phyloP scores from a whole-genome alignment of 73 alveolate species.

The Paramecium caudatum region DNA sequence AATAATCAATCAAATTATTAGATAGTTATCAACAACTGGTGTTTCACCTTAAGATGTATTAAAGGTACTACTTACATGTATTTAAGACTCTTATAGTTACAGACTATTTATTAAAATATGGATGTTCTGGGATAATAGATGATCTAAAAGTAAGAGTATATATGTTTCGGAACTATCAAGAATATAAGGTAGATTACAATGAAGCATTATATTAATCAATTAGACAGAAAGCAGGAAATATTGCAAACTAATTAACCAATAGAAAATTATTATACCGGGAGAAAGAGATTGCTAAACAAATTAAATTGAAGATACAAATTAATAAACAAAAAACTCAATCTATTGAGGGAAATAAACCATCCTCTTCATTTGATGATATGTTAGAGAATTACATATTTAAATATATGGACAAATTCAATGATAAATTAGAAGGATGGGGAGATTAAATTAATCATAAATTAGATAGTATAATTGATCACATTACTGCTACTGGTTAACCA shows the following conservation, averaged over 20 bases:
- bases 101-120: slow-evolving; percentile 52
- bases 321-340: slow-evolving; percentile 12
- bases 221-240: slow-evolving; percentile 40
- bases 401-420: slow-evolving; percentile 64
- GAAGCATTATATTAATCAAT: neutral
- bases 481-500: neutral
- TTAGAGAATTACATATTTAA: slow-evolving; percentile 56
- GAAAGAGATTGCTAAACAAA: slow-evolving; percentile 50
- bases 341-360: neutral
- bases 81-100: slow-evolving; percentile 38
- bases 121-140: slow-evolving; percentile 55
- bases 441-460: slow-evolving; percentile 52
- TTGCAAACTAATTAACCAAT: slow-evolving; percentile 39
- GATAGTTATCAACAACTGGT: neutral
- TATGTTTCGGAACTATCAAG: neutral
- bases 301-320: slow-evolving; percentile 15
- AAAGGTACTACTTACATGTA: neutral
- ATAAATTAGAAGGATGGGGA: slow-evolving; percentile 61
- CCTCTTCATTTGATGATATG: slow-evolving; percentile 13
- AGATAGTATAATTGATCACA: slow-evolving; percentile 23
- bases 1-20: neutral
- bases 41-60: neutral
- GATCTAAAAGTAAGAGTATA: slow-evolving; percentile 38
- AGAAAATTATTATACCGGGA: slow-evolving; percentile 32
- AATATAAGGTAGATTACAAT: neutral